Percentiles rank a stretch among this genome's conserved stretches.
Evolutionary conservation across 202 grass and related monocot species (phyloP).

Genomic region (Zoysia matrella): DNA sequence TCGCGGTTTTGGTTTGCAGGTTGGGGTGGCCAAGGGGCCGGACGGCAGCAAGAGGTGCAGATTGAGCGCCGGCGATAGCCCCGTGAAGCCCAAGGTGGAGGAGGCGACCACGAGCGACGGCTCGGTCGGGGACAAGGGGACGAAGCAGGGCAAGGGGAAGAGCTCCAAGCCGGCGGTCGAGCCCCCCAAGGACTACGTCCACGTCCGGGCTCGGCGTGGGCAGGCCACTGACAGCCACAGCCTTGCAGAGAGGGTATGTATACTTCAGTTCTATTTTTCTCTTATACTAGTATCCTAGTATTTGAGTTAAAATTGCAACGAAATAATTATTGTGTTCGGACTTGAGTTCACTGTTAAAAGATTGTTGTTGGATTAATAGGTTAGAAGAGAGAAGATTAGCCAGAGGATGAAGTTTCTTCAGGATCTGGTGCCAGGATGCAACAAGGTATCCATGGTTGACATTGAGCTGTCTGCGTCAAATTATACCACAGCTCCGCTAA

Average conservation of each 20-base stretch:
- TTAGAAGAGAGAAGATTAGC: conserved; percentile 99
- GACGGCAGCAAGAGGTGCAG: conserved; percentile 60
- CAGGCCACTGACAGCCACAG: conserved; percentile 60
- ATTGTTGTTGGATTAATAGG: conserved; percentile 46
- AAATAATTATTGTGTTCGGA: conserved; percentile 2
- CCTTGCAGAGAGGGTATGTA: conserved; percentile 65
- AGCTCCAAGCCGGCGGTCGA: conserved; percentile 58
- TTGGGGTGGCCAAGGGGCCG: conserved; percentile 33
- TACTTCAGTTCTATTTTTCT: background rate
- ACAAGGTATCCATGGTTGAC: conserved; percentile 70
- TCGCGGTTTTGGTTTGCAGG: conserved; percentile 43
- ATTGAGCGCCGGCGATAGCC: conserved; percentile 2
- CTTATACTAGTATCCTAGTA: background rate
- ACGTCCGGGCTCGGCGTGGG: conserved; percentile 92
- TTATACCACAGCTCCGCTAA: background rate
- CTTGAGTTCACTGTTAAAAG: background rate
- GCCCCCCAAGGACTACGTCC: conserved; percentile 88
- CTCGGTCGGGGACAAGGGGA: conserved; percentile 40
- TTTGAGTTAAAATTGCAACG: background rate
- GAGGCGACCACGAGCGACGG: conserved; percentile 40
- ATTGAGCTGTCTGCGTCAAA: background rate
- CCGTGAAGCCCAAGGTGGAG: conserved; percentile 56
- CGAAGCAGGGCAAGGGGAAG: conserved; percentile 61
- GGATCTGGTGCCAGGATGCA: conserved; percentile 96
- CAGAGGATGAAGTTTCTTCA: conserved; percentile 95